Conservation (phyloP, 1,284 basidiomycete genomes). For the Fomitopsis schrenkii region DNA sequence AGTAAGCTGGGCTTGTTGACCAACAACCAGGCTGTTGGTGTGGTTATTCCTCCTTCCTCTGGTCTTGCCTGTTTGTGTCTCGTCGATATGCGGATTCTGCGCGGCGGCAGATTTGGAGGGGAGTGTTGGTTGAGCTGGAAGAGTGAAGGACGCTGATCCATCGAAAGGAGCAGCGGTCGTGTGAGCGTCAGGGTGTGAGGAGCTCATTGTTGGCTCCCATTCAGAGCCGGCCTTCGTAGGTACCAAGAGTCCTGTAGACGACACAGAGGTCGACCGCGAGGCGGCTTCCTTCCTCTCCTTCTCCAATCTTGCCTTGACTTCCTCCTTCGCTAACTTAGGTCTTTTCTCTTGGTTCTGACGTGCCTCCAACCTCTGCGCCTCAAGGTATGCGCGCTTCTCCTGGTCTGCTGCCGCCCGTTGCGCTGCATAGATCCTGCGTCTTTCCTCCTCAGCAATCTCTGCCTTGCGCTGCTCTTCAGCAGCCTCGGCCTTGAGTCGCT, state of each 20-base stretch:
- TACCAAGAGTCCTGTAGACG: not conserved
- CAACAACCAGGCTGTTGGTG: too few species aligned
- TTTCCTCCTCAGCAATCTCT: not conserved
- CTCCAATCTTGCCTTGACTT: constrained; percentile 9
- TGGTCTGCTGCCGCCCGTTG: not conserved
- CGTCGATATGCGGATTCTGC: not conserved
- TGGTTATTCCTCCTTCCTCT: not conserved
- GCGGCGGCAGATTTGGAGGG: not conserved
- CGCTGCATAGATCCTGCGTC: not conserved
- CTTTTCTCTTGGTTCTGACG: constrained; percentile 1
- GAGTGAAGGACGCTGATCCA: not conserved
- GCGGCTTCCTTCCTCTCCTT: constrained; percentile 6
- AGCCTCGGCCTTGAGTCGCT: not conserved
- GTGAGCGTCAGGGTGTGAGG: not conserved
- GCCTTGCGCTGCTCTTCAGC: constrained; percentile 3
- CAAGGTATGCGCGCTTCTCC: constrained; percentile 2
- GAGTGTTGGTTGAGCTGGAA: not conserved
- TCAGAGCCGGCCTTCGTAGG: not conserved
- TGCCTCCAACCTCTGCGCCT: not conserved
- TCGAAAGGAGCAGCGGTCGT: not conserved
- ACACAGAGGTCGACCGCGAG: not conserved
- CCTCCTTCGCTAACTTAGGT: constrained; percentile 2
- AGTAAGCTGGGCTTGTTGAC: not conserved
- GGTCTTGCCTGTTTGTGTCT: not conserved
- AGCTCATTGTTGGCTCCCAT: not conserved